Percentiles rank a stretch among this genome's conserved stretches.
Conservation (phyloP, 768 basidiomycete genomes). For the Mycena olivaceomarginata region DNA sequence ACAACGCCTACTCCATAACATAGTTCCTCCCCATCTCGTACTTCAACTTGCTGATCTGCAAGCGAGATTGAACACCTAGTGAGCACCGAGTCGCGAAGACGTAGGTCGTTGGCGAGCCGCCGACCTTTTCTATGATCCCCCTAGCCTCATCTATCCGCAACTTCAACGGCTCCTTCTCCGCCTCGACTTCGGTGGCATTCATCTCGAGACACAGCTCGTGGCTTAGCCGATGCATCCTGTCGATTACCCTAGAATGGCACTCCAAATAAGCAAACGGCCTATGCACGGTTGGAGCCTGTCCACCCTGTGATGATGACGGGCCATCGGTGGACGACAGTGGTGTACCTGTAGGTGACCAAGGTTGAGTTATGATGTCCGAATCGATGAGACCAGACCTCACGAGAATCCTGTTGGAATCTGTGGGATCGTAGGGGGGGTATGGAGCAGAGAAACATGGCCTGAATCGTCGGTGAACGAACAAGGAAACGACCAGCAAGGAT, state of each 20-base stretch:
- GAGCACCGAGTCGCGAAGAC: no score
- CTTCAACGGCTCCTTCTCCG: conserved; percentile 51
- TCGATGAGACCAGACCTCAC: conserved; percentile 59
- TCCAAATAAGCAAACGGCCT: background rate
- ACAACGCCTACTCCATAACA: conserved; percentile 72
- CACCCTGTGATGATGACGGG: conserved; percentile 86
- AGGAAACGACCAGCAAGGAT: no score
- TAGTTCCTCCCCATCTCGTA: conserved; percentile 92
- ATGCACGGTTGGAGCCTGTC: background rate
- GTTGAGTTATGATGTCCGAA: background rate
- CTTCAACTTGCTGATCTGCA: conserved; percentile 70
- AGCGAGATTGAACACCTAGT: no score
- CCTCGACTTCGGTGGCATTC: conserved; percentile 43
- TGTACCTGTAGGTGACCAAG: conserved; percentile 70
- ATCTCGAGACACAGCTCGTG: conserved; percentile 69
- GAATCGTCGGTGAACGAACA: background rate
- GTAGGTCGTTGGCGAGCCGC: conserved; percentile 50
- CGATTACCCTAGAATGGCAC: conserved; percentile 69
- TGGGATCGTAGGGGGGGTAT: conserved; percentile 80
- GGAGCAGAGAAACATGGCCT: conserved; percentile 57
- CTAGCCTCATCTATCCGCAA: conserved; percentile 84
- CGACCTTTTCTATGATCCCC: conserved; percentile 82
- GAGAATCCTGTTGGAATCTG: conserved; percentile 81
- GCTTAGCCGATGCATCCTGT: conserved; percentile 82
- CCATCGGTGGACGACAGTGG: conserved; percentile 88